These are phyloP conservation scores for Fusarium sp. DNA, from an alignment of 2,329 filamentous ascomycete genomes.

Conservation along the genomic window DNA sequence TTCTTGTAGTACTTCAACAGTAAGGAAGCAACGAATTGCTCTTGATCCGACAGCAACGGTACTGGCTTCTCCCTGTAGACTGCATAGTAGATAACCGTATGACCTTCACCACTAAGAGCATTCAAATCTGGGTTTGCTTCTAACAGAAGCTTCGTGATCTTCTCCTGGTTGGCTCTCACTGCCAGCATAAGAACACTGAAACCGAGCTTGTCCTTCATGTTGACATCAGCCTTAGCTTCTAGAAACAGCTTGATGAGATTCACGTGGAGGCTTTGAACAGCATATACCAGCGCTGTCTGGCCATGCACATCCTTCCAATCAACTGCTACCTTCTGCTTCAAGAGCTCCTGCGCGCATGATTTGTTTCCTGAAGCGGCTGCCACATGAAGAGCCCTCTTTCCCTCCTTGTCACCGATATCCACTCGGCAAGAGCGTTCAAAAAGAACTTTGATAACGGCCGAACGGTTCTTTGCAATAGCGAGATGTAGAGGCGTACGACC, in stretches of 20 bases:
- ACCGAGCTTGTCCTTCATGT: neutral
- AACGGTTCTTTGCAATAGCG: neutral
- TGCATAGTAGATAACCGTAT: constrained; percentile 1
- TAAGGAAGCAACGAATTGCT: neutral
- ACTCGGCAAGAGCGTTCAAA: neutral
- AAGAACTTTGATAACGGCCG: neutral
- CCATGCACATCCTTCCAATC: neutral
- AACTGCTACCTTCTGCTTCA: neutral
- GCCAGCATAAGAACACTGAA: constrained; percentile 4
- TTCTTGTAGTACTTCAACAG: constrained; percentile 4
- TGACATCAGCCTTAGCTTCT: neutral
- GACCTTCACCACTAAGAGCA: neutral
- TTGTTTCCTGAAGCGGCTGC: neutral
- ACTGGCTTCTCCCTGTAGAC: neutral
- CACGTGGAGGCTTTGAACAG: neutral
- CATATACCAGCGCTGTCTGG: constrained; percentile 4
- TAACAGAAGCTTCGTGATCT: neutral
- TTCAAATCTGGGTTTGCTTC: neutral
- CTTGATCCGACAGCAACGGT: neutral
- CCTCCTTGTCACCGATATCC: neutral
- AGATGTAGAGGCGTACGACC: constrained; percentile 3
- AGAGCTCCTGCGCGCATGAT: neutral
- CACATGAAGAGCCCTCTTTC: constrained; percentile 7
- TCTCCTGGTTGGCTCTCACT: neutral
- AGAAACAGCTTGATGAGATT: constrained; percentile 1